Evolutionary conservation across 1,139 yeast species (phyloP).

Genomic region (Scheffersomyces insectosa): DNA sequence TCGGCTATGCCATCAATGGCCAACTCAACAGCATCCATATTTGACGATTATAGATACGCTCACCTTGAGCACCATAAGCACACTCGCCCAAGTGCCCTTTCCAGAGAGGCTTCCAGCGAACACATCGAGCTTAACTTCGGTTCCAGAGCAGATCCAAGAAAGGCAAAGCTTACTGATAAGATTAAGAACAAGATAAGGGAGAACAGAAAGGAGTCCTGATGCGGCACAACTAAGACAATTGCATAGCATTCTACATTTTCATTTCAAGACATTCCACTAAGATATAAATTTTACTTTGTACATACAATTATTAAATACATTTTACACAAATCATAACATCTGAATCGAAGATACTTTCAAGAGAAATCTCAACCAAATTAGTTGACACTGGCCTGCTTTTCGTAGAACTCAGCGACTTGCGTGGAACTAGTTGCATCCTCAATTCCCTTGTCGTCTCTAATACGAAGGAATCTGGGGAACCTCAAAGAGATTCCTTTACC

Average conservation of each 20-base stretch:
- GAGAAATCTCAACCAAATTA: not conserved
- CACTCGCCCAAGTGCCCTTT: slow-evolving; percentile 7
- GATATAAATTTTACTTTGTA: too few relatives aligned
- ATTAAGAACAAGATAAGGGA: slow-evolving; percentile 39
- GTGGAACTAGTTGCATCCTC: slow-evolving; percentile 91
- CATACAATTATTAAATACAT: not conserved
- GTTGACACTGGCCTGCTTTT: slow-evolving; percentile 59
- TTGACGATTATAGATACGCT: slow-evolving; percentile 25
- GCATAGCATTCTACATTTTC: too few relatives aligned
- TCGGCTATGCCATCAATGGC: slow-evolving; percentile 23
- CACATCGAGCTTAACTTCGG: slow-evolving; percentile 42
- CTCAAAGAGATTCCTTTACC: slow-evolving; percentile 90
- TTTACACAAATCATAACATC: not conserved
- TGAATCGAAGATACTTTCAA: not conserved
- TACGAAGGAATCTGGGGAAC: slow-evolving; percentile 84
- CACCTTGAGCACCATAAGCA: slow-evolving; percentile 10
- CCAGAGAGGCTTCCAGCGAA: slow-evolving; percentile 25
- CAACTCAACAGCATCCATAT: slow-evolving; percentile 22
- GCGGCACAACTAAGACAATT: too few relatives aligned
- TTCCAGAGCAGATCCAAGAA: slow-evolving; percentile 8
- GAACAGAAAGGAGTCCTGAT: slow-evolving; percentile 22
- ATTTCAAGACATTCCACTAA: too few relatives aligned
- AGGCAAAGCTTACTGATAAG: slow-evolving; percentile 29
- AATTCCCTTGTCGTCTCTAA: slow-evolving; percentile 83
- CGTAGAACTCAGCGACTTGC: slow-evolving; percentile 88